A percentile compares a stretch with the other conserved stretches of the same genome.
phyloP scores from a whole-genome alignment of 2,329 filamentous ascomycete genomes.

The Stachybotrys chlorohalonatus region DNA sequence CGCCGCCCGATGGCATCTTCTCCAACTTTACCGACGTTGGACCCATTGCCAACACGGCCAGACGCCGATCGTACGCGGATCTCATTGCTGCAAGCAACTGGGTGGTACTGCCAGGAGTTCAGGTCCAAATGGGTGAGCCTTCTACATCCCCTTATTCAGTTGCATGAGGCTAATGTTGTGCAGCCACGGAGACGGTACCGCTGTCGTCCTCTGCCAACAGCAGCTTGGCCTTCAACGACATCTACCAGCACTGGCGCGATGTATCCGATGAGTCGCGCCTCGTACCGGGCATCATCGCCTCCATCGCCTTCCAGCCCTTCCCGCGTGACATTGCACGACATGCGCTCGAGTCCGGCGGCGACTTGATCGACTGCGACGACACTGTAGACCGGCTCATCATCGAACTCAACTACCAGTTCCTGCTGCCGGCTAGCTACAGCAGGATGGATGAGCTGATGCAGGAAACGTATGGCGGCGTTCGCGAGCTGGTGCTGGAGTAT shows the following conservation, averaged over 20 bases:
- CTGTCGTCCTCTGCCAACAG: conserved; percentile 17
- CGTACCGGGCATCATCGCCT: conserved; percentile 13
- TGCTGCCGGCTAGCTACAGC: conserved; percentile 14
- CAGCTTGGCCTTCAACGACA: conserved; percentile 15
- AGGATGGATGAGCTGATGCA: conserved; percentile 7
- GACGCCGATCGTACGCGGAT: conserved; percentile 39
- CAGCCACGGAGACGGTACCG: conserved; percentile 23
- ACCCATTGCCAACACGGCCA: conserved; percentile 33
- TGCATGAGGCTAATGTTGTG: no score
- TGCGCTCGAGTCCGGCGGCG: conserved; percentile 21
- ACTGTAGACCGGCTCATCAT: conserved; percentile 29
- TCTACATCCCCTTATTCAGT: no score
- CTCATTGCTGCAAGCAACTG: conserved; percentile 17
- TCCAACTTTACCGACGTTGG: conserved; percentile 33
- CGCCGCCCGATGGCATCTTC: conserved; percentile 43
- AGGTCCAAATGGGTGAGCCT: conserved; percentile 20
- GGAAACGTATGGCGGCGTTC: conserved; percentile 1
- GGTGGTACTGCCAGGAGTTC: conserved; percentile 11
- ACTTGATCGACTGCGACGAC: conserved; percentile 30
- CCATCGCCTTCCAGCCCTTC: conserved; percentile 28
- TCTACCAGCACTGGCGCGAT: conserved; percentile 20
- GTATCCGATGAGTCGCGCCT: background rate
- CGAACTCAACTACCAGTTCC: conserved; percentile 33
- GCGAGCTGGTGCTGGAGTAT: conserved; percentile 6
- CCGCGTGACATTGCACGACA: conserved; percentile 22